A percentile compares a stretch with the other conserved stretches of the same genome.
phyloP scores from a whole-genome alignment of 441 rosid species.

The Bruguiera hainesii region DNA sequence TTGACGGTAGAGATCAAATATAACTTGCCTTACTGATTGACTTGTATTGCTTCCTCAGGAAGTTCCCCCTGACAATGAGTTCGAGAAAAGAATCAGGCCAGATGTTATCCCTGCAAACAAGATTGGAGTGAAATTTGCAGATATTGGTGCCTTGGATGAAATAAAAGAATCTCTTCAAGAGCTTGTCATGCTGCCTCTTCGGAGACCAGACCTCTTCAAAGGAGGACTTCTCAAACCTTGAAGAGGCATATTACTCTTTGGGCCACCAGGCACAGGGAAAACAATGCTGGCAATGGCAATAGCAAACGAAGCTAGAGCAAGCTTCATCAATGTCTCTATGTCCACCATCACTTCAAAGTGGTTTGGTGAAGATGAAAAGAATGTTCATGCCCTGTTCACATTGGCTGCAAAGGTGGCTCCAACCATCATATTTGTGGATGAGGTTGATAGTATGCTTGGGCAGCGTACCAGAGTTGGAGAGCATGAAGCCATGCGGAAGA shows the following conservation, averaged over 20 bases:
- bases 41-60: conserved; percentile 40
- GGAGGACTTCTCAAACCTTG: conserved; percentile 99
- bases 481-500: conserved; percentile 99
- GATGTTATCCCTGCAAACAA: conserved; percentile 95
- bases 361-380: conserved; percentile 99
- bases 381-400: conserved; percentile 83
- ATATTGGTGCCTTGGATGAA: conserved; percentile 88
- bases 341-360: conserved; percentile 99
- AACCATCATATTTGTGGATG: conserved; percentile 92
- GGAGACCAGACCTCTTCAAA: conserved; percentile 92
- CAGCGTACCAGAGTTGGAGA: conserved; percentile 94
- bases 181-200: conserved; percentile 97
- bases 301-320: conserved; percentile 99
- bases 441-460: conserved; percentile 99
- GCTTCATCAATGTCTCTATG: conserved; percentile 97
- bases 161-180: conserved; percentile 95
- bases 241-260: conserved; percentile 91
- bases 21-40: conserved; percentile 10
- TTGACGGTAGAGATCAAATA: conserved; percentile 1
- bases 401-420: conserved; percentile 97
- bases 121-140: conserved; percentile 95
- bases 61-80: conserved; percentile 85
- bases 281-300: conserved; percentile 99
- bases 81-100: conserved; percentile 94
- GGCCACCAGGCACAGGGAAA: conserved; percentile 99